A percentile compares a stretch with the other conserved stretches of the same genome.
Evolutionary conservation across 1,284 basidiomycete genomes (phyloP).

Genomic region (Moniliophthora roreri): DNA sequence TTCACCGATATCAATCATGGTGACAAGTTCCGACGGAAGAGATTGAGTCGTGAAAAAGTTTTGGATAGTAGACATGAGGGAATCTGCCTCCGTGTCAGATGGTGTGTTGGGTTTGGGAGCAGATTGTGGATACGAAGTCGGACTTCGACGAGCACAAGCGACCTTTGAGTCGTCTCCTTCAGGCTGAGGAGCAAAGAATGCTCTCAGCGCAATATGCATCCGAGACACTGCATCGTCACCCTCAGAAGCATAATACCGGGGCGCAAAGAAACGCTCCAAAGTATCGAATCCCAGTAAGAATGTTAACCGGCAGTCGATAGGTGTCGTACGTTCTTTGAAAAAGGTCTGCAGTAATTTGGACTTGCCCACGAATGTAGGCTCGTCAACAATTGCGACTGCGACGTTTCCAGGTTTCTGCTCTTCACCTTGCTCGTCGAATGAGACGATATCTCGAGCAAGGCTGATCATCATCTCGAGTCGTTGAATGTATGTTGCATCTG

Average conservation of each 20-base stretch:
- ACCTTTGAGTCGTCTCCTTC: slow-evolving; percentile 65
- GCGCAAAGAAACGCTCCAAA: slow-evolving; percentile 79
- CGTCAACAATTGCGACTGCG: slow-evolving; percentile 82
- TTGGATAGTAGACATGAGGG: slow-evolving; percentile 17
- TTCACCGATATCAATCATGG: slow-evolving; percentile 60
- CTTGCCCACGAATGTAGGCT: slow-evolving; percentile 90
- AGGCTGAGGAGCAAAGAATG: slow-evolving; percentile 65
- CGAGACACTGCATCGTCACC: slow-evolving; percentile 32
- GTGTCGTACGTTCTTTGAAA: slow-evolving; percentile 30
- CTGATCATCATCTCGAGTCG: slow-evolving; percentile 83
- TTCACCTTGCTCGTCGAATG: slow-evolving; percentile 5
- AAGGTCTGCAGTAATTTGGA: slow-evolving; percentile 61
- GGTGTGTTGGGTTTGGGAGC: background rate
- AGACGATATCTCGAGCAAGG: slow-evolving; percentile 51
- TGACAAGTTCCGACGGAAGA: slow-evolving; percentile 48
- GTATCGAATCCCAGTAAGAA: slow-evolving; percentile 90
- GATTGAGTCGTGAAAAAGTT: slow-evolving; percentile 44
- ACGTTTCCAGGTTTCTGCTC: slow-evolving; percentile 44
- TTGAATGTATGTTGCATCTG: slow-evolving; percentile 75
- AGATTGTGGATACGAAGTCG: slow-evolving; percentile 19
- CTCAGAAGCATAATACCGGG: slow-evolving; percentile 66
- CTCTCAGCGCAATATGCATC: slow-evolving; percentile 58
- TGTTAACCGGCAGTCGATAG: slow-evolving; percentile 38
- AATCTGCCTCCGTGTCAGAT: slow-evolving; percentile 16
- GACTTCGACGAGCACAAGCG: slow-evolving; percentile 65